Conservation (phyloP, 768 basidiomycete genomes). For the Phylloporus sp. region DNA sequence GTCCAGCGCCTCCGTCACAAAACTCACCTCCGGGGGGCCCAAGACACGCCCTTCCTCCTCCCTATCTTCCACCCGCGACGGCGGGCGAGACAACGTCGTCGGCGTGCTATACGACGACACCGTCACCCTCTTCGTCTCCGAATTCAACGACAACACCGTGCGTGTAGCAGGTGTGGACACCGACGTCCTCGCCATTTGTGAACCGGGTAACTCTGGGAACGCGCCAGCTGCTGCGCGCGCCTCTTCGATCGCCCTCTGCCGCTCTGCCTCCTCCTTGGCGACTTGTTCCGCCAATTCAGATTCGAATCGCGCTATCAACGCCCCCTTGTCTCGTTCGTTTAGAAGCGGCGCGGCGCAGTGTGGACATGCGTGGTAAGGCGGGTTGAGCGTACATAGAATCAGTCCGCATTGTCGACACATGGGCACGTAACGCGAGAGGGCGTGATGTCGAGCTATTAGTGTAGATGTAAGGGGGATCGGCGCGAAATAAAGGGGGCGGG, state of each 20-base stretch:
- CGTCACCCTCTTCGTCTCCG: conserved; percentile 45
- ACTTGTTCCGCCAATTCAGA: conserved; percentile 39
- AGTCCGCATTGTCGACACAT: conserved; percentile 58
- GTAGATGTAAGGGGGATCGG: background rate
- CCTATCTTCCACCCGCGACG: conserved; percentile 33
- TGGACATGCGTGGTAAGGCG: conserved; percentile 51
- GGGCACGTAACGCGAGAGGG: conserved; percentile 51
- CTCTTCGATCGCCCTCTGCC: conserved; percentile 43
- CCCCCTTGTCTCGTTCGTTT: conserved; percentile 26
- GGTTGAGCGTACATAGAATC: conserved; percentile 55
- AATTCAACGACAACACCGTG: conserved; percentile 56
- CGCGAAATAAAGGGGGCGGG: no score
- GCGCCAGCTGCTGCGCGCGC: conserved; percentile 50
- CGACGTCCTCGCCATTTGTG: conserved; percentile 9
- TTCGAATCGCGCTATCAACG: conserved; percentile 42
- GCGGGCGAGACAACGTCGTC: conserved; percentile 27
- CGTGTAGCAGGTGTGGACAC: conserved; percentile 39
- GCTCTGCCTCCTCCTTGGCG: conserved; percentile 44
- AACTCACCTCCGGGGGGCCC: conserved; percentile 36
- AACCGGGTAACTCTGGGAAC: conserved; percentile 48
- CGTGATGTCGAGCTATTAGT: conserved; percentile 50
- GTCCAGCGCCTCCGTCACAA: conserved; percentile 28
- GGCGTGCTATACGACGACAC: conserved; percentile 48
- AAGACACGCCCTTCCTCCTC: conserved; percentile 38
- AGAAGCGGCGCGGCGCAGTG: conserved; percentile 44